Conservation (phyloP, 805 yeast genomes). For the Candida pseudoglaebosa region DNA sequence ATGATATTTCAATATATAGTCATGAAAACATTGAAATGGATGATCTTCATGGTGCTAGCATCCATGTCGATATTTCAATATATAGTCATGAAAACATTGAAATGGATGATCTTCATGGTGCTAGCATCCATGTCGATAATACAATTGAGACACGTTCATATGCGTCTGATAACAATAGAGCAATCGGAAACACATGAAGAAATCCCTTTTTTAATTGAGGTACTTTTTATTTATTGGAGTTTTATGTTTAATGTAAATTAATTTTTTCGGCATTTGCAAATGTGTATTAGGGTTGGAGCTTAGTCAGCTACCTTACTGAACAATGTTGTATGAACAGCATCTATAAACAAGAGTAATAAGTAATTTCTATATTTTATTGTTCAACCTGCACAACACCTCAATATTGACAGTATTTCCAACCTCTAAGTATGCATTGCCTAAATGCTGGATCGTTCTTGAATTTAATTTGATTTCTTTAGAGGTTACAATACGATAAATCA, state of each 20-base stretch:
- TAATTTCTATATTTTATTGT: neutral
- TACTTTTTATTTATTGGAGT: too few relatives aligned
- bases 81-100: conserved; percentile 4
- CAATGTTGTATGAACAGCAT: too few relatives aligned
- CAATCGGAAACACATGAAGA: too few relatives aligned
- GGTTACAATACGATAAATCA: conserved; percentile 12
- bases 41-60: neutral
- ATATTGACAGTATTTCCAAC: conserved; percentile 4
- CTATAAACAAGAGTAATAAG: too few relatives aligned
- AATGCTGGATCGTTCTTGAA: conserved; percentile 1
- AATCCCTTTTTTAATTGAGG: too few relatives aligned
- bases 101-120: conserved; percentile 1
- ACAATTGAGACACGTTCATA: too few relatives aligned
- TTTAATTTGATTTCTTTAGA: conserved; percentile 3
- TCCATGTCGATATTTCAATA: conserved; percentile 1
- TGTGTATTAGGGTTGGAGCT: too few relatives aligned
- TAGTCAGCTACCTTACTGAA: too few relatives aligned
- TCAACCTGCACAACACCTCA: conserved; percentile 3
- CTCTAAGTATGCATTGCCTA: conserved; percentile 3
- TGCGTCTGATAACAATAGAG: too few relatives aligned
- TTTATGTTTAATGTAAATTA: too few relatives aligned
- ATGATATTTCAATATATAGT: conserved; percentile 3
- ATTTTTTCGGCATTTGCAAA: too few relatives aligned
- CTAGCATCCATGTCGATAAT: neutral
- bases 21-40: conserved; percentile 3